These are phyloP conservation scores for Osmozyma mogii DNA, from an alignment of 805 yeast genomes.

Conservation along the genomic window DNA sequence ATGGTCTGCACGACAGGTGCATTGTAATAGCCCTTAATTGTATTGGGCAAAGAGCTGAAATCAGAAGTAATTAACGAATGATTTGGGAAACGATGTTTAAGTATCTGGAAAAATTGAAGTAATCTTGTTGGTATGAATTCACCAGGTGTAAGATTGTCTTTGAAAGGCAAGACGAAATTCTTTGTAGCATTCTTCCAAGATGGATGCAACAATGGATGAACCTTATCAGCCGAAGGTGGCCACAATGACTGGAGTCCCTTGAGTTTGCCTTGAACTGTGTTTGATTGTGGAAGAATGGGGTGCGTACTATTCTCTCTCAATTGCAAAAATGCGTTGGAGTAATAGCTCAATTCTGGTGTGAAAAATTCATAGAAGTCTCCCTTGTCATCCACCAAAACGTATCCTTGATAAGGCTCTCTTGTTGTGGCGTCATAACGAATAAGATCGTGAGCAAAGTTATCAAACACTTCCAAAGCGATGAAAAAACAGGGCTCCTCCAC, in stretches of 20 bases:
- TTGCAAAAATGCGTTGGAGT: conserved; percentile 48
- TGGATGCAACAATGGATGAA: conserved; percentile 58
- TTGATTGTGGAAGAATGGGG: conserved; percentile 25
- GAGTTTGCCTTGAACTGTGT: conserved; percentile 14
- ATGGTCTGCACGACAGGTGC: conserved; percentile 80
- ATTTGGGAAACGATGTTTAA: conserved; percentile 61
- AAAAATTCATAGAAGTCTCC: conserved; percentile 74
- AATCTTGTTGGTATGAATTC: conserved; percentile 80
- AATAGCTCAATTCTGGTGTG: conserved; percentile 51
- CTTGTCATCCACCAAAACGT: conserved; percentile 61
- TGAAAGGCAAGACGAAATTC: conserved; percentile 53
- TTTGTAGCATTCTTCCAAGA: conserved; percentile 31
- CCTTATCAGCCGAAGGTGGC: conserved; percentile 22
- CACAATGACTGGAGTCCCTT: conserved; percentile 20
- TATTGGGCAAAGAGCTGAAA: conserved; percentile 43
- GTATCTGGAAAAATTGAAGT: conserved; percentile 53
- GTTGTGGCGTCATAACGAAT: conserved; percentile 65
- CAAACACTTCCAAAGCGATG: conserved; percentile 76
- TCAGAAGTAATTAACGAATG: conserved; percentile 73
- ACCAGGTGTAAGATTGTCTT: conserved; percentile 59
- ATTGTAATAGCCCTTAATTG: conserved; percentile 47
- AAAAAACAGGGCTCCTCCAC: conserved; percentile 66
- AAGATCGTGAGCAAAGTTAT: conserved; percentile 77
- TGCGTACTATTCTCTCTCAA: conserved; percentile 42
- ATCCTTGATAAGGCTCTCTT: conserved; percentile 66